Base-by-base conservation (phyloP, 768 basidiomycete genomes). In the Agrocybe chaxingu region DNA sequence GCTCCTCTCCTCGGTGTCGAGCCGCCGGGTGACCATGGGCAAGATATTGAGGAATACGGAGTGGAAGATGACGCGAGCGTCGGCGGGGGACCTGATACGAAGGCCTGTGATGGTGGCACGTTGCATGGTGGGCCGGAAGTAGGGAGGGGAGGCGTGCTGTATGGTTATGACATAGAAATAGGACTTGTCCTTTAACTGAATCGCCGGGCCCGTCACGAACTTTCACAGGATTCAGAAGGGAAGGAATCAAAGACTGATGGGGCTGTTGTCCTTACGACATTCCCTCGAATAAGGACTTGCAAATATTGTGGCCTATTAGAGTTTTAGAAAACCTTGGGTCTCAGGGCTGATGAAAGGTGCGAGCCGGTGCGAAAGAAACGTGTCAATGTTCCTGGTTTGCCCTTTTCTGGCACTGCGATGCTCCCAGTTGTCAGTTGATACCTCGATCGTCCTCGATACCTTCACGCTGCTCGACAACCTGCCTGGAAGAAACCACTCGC, bases 1-100 rank as follows among this genome's bases (percentile, higher is more conserved):
- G 35, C 84, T 76, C 47, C 89, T 74, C 65, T 92, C 89, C 53
- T 87, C 87, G 12, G 81, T 81, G 67, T 89, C 86, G 44, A 92
- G 70, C 46, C 89, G 80, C 49, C 86, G 78, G 40, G 84, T 80
- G 60, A 91, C 85, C 77, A 89, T 87, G 42, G 86, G 86, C n/a
- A 89, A 70, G n/a, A 84, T 69, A 44, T 78, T 70, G 45, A 80
- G 71, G 34, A 75, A 70, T 30, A 90, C 89, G 30, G 85, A 87
- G 60, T 89, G 85, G 65, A 91, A 89, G 63, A 91, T 79, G 55
- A 82, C 64, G 10, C 77, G 72, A 44, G 78, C 78, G 57, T 80
- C 78, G 29, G 73, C 64, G 12, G 79, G 77, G 18, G 78, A 79
- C 57, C 77, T 68, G 44, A 79, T 74, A 51, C 76, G 76, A 56